Evolutionary conservation across 192 early-diverging fungal genomes (phyloP).

Genomic region (Podila minutissima): DNA sequence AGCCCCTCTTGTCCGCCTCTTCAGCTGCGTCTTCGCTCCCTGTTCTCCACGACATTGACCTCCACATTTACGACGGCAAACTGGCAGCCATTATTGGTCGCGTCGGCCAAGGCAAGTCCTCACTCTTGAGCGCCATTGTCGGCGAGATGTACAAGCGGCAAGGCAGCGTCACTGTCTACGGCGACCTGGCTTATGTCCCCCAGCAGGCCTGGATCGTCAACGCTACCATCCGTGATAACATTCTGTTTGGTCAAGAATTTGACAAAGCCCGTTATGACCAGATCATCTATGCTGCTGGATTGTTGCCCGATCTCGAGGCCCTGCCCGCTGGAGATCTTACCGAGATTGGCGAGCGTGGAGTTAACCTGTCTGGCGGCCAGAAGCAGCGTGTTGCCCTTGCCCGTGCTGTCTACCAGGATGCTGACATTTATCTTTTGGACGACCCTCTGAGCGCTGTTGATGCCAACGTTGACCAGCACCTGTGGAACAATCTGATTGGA

Average conservation of each 20-base stretch:
- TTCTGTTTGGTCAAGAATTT: constrained; percentile 80
- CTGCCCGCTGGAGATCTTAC: constrained; percentile 46
- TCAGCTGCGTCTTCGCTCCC: constrained; percentile 3
- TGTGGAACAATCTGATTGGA: constrained; percentile 65
- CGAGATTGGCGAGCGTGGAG: constrained; percentile 56
- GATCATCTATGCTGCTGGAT: constrained; percentile 17
- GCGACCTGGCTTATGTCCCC: constrained; percentile 59
- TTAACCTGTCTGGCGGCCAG: constrained; percentile 81
- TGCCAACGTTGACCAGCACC: constrained; percentile 35
- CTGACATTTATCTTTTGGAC: constrained; percentile 84
- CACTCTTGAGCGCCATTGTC: constrained; percentile 74
- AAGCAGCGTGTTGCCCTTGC: constrained; percentile 87
- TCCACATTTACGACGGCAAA: constrained; percentile 41
- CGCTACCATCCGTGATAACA: constrained; percentile 74
- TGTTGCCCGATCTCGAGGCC: constrained; percentile 26
- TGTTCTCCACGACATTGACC: constrained; percentile 38
- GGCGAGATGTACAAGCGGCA: constrained; percentile 79
- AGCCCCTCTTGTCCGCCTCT: constrained; percentile 10
- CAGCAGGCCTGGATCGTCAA: constrained; percentile 45
- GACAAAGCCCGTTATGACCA: constrained; percentile 66
- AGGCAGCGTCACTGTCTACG: constrained; percentile 67
- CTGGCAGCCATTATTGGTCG: constrained; percentile 35
- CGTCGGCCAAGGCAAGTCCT: constrained; percentile 77
- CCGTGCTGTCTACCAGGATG: constrained; percentile 77
- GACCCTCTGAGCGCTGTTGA: constrained; percentile 88